Base-by-base conservation (phyloP, 345 rosid genomes). In the Triadica sebifera region DNA sequence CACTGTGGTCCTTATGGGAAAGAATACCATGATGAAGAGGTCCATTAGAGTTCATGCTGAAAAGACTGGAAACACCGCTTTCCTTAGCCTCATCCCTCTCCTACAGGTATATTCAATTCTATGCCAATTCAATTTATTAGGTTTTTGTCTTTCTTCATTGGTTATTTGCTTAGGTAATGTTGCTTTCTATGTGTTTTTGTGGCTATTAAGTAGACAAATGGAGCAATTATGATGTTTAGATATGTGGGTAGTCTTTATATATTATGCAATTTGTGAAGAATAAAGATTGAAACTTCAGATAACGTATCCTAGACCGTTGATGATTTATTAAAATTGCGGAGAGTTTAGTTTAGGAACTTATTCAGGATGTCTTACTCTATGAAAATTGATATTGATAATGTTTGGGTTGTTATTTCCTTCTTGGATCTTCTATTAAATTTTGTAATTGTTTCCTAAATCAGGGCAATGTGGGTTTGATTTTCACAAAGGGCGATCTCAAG, bases 21-120 rank as follows among this genome's bases (percentile, higher is more conserved):
- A 94, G 79, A 94, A 94, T 74, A 94, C 98, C 0, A 94, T 94
- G 98, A 92, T 92, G 98, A 94, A 92, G 86, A 78, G 98, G 82
- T 75, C 97, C 34, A 73, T 94, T 67, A 85, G 94, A 77, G 79
- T 92, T 0, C 97, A 94, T 75, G 67, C 97, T 15, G 93, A 94
- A 50, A 88, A 86, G 29, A 92, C 93, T 0, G 97, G 97, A 0
- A 94, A 88, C 77, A 45, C 65, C 2, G 76, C 81, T 22, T 84
- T 81, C 81, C 89, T 87, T 13, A 89, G 72, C 76, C 92, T 94
- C 53, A 72, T 89, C 62, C 93, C 97, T 7, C 97, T 92, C 43
- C 97, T 94, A 46, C 97, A 92, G 97, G 98, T 91, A 67, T 12
- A 2, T 10, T 43, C 47, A 43, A 43, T 7, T 15, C n/a, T 51